Conservation (phyloP, 148 eudicot genomes). For the Spergularia bocconei region DNA sequence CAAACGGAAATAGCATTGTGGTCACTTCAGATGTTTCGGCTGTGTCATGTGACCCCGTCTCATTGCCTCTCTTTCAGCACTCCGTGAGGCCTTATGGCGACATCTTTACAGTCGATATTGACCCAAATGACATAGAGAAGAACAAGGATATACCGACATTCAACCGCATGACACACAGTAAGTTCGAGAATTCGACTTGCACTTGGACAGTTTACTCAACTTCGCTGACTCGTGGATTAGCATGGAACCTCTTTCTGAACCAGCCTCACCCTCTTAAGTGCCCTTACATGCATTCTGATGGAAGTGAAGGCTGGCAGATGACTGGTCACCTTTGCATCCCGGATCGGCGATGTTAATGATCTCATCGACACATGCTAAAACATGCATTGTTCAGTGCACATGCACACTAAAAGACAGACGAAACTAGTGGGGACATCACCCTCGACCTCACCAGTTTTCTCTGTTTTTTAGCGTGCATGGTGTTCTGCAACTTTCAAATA, state of each 20-base stretch:
- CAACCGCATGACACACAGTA: conserved; percentile 22
- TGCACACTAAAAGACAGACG: too few relatives aligned
- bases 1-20: conserved; percentile 19
- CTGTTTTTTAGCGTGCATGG: too few relatives aligned
- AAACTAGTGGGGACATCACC: too few relatives aligned
- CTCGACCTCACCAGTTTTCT: too few relatives aligned
- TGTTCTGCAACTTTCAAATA: too few relatives aligned
- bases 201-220: conserved; percentile 11
- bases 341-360: background rate
- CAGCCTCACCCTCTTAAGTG: background rate
- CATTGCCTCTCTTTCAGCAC: conserved; percentile 10
- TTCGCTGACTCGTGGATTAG: background rate
- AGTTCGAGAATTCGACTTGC: conserved; percentile 17
- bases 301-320: conserved; percentile 9
- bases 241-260: conserved; percentile 4
- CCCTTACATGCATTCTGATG: conserved; percentile 5
- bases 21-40: conserved; percentile 17
- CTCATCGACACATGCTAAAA: too few relatives aligned
- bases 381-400: too few relatives aligned
- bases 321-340: conserved; percentile 9
- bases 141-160: background rate
- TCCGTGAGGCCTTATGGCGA: conserved; percentile 15
- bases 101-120: conserved; percentile 11
- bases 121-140: background rate
- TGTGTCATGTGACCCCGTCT: conserved; percentile 25